phyloP scores from a whole-genome alignment of 441 rosid species.

The Biscutella laevigata region DNA sequence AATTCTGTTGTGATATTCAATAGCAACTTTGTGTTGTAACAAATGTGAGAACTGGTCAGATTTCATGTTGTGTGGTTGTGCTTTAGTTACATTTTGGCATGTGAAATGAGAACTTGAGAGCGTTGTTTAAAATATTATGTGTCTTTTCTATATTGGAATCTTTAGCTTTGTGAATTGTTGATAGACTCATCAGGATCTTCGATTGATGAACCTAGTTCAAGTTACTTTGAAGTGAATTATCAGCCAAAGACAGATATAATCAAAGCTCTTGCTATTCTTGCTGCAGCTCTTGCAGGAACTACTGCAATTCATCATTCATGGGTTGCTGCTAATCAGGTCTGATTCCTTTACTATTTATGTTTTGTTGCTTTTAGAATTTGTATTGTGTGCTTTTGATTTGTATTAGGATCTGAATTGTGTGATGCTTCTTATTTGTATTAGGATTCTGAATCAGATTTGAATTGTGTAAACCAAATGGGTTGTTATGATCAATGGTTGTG shows the following conservation, averaged over 20 bases:
- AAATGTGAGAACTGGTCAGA: not conserved
- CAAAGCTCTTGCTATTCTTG: slow-evolving; percentile 66
- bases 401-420: too few relatives aligned
- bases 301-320: slow-evolving; percentile 79
- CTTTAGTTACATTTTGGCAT: too few relatives aligned
- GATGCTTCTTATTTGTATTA: too few relatives aligned
- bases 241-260: slow-evolving; percentile 75
- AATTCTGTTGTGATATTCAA: not conserved
- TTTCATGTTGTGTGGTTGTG: not conserved
- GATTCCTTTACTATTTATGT: not conserved
- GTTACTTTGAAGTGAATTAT: slow-evolving; percentile 53
- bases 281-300: slow-evolving; percentile 71
- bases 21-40: not conserved
- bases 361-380: not conserved
- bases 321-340: slow-evolving; percentile 93
- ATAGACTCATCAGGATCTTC: slow-evolving; percentile 49
- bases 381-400: too few relatives aligned
- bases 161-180: too few relatives aligned
- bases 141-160: too few relatives aligned
- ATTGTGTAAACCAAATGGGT: too few relatives aligned
- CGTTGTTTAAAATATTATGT: too few relatives aligned
- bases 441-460: too few relatives aligned
- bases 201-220: slow-evolving; percentile 71
- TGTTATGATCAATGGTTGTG: too few relatives aligned
- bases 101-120: too few relatives aligned